These are phyloP conservation scores for Elsinoe necatrix DNA, from an alignment of 2,329 filamentous ascomycete species.

Conservation along the genomic window DNA sequence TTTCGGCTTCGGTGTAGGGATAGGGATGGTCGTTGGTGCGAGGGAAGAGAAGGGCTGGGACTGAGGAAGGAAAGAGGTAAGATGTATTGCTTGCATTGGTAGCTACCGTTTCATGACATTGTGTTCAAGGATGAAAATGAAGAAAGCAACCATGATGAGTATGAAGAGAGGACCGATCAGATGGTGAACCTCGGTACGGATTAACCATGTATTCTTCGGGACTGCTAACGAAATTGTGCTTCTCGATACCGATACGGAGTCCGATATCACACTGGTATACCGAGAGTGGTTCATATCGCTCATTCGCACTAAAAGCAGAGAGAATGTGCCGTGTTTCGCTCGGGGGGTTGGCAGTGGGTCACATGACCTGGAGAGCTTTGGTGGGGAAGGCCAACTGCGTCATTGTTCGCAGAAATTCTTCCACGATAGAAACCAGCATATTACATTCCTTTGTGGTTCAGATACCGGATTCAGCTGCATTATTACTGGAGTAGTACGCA, in stretches of 20 bases:
- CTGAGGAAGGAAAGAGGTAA: slow-evolving; percentile 30
- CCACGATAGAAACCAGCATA: neutral
- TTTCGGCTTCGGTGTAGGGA: slow-evolving; percentile 28
- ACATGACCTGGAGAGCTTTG: neutral
- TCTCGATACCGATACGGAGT: too few species aligned
- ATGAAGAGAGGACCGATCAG: neutral
- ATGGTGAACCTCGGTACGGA: neutral
- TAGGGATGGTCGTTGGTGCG: slow-evolving; percentile 24
- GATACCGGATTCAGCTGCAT: neutral
- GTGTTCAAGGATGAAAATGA: neutral
- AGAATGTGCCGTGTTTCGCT: too few species aligned
- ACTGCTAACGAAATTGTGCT: too few species aligned
- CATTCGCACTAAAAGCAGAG: too few species aligned
- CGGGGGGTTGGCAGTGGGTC: neutral
- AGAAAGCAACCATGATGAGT: neutral
- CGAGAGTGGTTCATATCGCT: too few species aligned
- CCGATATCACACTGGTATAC: too few species aligned
- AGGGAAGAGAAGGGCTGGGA: slow-evolving; percentile 23
- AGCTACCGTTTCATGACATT: neutral
- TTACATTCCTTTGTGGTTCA: neutral
- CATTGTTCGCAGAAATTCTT: neutral
- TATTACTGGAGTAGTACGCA: neutral
- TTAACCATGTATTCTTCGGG: too few species aligned
- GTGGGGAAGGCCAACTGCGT: neutral
- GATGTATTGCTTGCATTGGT: slow-evolving; percentile 37